Percentiles rank a stretch among this genome's conserved stretches.
Evolutionary conservation across 1,284 basidiomycete species (phyloP).

Genomic region (Tilletia indica): DNA sequence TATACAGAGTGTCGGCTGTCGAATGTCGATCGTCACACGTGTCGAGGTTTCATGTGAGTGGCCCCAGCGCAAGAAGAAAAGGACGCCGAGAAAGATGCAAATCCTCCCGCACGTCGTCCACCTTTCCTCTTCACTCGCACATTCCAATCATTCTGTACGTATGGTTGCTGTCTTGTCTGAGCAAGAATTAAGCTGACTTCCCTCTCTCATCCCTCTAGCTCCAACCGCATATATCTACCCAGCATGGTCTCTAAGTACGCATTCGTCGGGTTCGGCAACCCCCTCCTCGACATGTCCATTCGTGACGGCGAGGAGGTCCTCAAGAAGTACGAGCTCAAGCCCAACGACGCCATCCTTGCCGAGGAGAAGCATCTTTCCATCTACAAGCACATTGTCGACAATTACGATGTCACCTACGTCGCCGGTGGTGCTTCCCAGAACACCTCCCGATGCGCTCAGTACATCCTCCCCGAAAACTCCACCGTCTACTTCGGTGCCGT

Average conservation of each 20-base stretch:
- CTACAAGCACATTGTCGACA: constrained; percentile 81
- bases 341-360: constrained; percentile 95
- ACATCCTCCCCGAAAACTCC: constrained; percentile 66
- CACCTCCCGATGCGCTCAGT: constrained; percentile 90
- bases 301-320: constrained; percentile 75
- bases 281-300: constrained; percentile 58
- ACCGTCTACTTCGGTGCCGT: constrained; percentile 95
- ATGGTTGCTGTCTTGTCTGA: too few relatives aligned
- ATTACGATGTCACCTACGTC: constrained; percentile 81
- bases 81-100: constrained; percentile 6
- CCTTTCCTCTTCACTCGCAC: too few relatives aligned
- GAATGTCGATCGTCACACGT: neutral
- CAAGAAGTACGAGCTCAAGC: constrained; percentile 84
- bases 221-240: neutral
- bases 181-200: neutral
- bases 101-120: too few relatives aligned
- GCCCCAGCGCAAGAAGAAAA: constrained; percentile 21
- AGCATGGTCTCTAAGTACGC: constrained; percentile 36
- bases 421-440: constrained; percentile 98
- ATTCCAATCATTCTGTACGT: too few relatives aligned
- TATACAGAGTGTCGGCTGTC: neutral
- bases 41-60: too few relatives aligned
- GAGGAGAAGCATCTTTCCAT: constrained; percentile 74
- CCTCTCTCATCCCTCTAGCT: neutral
- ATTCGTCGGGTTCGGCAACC: constrained; percentile 55